Conservation (phyloP, 495 filamentous ascomycete species). For the Glarea lozoyensis region DNA sequence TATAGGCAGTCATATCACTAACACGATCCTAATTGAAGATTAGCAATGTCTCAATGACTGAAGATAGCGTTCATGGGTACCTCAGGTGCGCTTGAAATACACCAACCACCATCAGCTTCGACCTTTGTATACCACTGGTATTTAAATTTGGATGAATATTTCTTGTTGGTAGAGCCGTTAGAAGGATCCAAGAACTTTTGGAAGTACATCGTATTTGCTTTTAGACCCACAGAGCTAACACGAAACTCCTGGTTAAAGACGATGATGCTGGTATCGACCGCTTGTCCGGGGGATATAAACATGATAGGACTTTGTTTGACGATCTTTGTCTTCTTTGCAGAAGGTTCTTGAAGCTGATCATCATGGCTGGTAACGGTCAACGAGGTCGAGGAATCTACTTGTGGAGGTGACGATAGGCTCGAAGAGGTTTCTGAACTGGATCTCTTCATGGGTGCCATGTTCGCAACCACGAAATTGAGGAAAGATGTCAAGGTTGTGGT, state of each 20-base stretch:
- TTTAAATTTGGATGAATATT: background rate
- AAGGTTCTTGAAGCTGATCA: background rate
- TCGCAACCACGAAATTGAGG: too few species aligned
- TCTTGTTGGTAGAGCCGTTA: background rate
- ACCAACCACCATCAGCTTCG: constrained; percentile 2
- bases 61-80: background rate
- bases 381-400: background rate
- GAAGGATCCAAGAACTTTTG: constrained; percentile 7
- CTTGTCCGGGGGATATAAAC: constrained; percentile 1
- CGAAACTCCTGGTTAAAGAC: constrained; percentile 13
- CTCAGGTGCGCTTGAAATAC: background rate
- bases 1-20: constrained; percentile 1
- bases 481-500: too few species aligned
- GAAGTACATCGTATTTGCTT: constrained; percentile 8
- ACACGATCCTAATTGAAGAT: background rate
- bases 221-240: constrained; percentile 1
- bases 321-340: background rate
- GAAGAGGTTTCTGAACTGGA: too few species aligned
- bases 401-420: too few species aligned
- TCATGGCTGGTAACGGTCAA: background rate
- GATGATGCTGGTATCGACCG: constrained; percentile 1
- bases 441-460: too few species aligned
- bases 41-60: background rate
- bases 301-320: background rate
- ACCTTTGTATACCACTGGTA: constrained; percentile 6